Conservation (phyloP, 2,329 filamentous ascomycete genomes). For the Chaetomium globosum region DNA sequence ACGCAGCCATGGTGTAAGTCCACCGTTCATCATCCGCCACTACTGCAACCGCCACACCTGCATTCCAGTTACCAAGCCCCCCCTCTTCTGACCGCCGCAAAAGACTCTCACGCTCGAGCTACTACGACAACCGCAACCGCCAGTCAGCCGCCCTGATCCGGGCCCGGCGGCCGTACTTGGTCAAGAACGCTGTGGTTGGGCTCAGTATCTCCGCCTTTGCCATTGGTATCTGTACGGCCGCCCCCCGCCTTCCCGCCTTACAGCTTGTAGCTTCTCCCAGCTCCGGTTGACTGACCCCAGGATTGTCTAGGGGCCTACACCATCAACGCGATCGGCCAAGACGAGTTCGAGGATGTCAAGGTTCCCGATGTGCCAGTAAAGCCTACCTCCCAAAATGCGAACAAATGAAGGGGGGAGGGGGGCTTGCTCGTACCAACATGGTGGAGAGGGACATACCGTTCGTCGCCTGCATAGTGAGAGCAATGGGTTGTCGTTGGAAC, state of each 20-base stretch:
- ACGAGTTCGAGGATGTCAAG: slow-evolving; percentile 94
- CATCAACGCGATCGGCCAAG: slow-evolving; percentile 86
- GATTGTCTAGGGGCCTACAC: slow-evolving; percentile 57
- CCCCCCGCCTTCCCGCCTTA: background rate
- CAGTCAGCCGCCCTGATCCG: slow-evolving; percentile 88
- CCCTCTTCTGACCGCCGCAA: background rate
- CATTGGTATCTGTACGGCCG: slow-evolving; percentile 79
- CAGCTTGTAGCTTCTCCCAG: background rate
- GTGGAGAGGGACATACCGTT: background rate
- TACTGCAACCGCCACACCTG: background rate
- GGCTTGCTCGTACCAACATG: background rate
- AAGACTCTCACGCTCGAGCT: slow-evolving; percentile 63
- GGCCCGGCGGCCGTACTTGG: slow-evolving; percentile 85
- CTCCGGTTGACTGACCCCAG: slow-evolving; percentile 14
- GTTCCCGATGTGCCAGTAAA: slow-evolving; percentile 70
- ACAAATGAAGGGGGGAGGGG: slow-evolving; percentile 32
- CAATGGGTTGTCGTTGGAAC: background rate
- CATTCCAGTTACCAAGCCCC: background rate
- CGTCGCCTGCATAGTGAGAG: background rate
- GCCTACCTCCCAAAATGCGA: slow-evolving; percentile 41
- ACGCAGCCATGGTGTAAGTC: slow-evolving; percentile 32
- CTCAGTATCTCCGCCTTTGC: slow-evolving; percentile 73
- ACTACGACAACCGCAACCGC: slow-evolving; percentile 87
- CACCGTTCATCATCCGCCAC: background rate
- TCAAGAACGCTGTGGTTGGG: slow-evolving; percentile 86